Evolutionary conservation across 2,329 filamentous ascomycete species (phyloP).

Genomic region (Paecilomyces dactylethromorphus): DNA sequence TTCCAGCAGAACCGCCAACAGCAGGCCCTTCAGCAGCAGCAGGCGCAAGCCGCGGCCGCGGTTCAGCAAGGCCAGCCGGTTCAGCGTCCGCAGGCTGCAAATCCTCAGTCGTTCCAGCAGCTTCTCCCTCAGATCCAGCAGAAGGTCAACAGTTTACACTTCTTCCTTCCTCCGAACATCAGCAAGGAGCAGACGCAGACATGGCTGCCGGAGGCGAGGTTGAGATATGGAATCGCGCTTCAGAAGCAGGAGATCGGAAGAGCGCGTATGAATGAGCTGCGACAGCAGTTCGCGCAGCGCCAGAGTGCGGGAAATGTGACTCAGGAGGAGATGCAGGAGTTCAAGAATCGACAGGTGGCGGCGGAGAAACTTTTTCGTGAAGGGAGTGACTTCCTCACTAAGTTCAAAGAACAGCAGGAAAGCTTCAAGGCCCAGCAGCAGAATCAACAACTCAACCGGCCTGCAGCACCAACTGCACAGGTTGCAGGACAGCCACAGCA

Average conservation of each 20-base stretch:
- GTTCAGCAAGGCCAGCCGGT: constrained; percentile 16
- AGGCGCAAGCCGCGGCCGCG: constrained; percentile 17
- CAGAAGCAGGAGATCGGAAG: constrained; percentile 44
- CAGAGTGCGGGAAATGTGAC: constrained; percentile 32
- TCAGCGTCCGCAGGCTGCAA: constrained; percentile 26
- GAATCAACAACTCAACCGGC: constrained; percentile 17
- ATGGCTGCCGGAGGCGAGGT: constrained; percentile 42
- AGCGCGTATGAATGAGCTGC: constrained; percentile 35
- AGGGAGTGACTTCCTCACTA: constrained; percentile 40
- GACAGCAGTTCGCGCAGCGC: constrained; percentile 31
- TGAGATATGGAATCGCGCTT: constrained; percentile 42
- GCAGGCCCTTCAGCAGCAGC: constrained; percentile 22
- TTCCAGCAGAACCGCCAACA: constrained; percentile 37
- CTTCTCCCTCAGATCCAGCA: constrained; percentile 40
- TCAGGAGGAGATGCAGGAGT: constrained; percentile 37
- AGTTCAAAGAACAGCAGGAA: constrained; percentile 44
- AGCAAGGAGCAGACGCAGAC: constrained; percentile 35
- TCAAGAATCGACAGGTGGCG: constrained; percentile 34
- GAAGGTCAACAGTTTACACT: constrained; percentile 38
- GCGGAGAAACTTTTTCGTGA: constrained; percentile 37
- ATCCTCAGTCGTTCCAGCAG: constrained; percentile 34
- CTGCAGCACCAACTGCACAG: constrained; percentile 10
- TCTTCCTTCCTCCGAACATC: constrained; percentile 40
- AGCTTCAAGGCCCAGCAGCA: constrained; percentile 34
- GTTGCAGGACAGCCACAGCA: constrained; percentile 14